Evolutionary conservation across 1,139 yeast species (phyloP), one percentile per base, ranked within the genome.

Genomic region (Geotrichum siamense): DNA sequence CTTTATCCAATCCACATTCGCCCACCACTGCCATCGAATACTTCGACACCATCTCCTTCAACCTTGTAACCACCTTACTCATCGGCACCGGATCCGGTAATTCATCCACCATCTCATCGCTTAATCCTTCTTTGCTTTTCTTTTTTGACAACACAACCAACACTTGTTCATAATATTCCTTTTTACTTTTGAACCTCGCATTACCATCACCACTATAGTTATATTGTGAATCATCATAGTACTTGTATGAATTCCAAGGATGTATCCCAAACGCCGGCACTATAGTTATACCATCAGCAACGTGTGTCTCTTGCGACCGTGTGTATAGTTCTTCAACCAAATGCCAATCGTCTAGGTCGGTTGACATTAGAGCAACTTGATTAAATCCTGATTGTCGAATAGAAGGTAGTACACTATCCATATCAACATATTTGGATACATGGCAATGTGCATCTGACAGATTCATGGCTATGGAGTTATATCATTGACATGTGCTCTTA

Each of bases 231-330:
- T n/a, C n/a, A n/a, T 62, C 52, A 8, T 75, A 66, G 51, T 78
- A 79, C 25, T 80, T 55, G 61, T 89, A 94, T 1, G 78, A 64
- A 56, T 75, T 86, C 96, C 96, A 89, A 0, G 97, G 97, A 60
- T 91, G 97, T 3, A 85, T 69, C 0, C 97, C 98, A 59, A 79
- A 80, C 43, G 80, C 77, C 0, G 91, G 81, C 1, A 72, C 62
- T 1, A 82, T 62, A 9, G 6, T 15, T 5, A 16, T 9, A 8
- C 5, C 17, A 5, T 31, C 21, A 15, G 13, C 31, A 8, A 23
- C 6, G 6, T 8, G 26, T 23, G 60, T 59, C 9, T 55, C 53
- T 2, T 56, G 61, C 6, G 68, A 62, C 19, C 38, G 23, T 1
- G 39, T 40, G 10, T 63, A 62, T 16, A 59, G 51, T 17, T 53